Evolutionary conservation across 805 yeast species (phyloP), one percentile per base, ranked within the genome.

Genomic region (Metschnikowia aberdeeniae): DNA sequence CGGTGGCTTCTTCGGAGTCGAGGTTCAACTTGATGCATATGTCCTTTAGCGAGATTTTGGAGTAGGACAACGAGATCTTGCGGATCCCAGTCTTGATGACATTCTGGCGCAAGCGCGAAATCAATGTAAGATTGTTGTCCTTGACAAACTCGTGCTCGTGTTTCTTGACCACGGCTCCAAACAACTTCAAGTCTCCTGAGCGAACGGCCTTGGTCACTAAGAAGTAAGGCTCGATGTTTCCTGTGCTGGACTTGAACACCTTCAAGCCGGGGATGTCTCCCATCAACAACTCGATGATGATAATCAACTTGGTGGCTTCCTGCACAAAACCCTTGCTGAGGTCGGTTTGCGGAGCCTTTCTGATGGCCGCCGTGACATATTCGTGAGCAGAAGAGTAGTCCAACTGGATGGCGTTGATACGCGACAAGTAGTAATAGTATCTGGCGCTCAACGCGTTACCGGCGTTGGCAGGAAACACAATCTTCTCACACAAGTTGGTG

Each of bases 51-150:
- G 97, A 87, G 50, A 93, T 93, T 62, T 81, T 83, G 49, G 93
- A 86, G 71, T 93, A 93, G 6, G 97, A 83, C 58, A 93, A 72
- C 10, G 96, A 87, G 60, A 93, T 88, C 59, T 88, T 86, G 65
- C 98, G 80, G 50, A 93, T 89, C 60, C 99, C 99, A 1, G 99
- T 90, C 70, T 92, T 93, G 68, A 93, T 93, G 50, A 93, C 99
- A 64, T 92, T 93, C 62, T 95, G 96, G 64, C 97, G 86, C 61
- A 93, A 76, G 59, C 98, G 81, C 37, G 89, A 76, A 36, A 93
- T 93, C 56, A 93, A 76, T 33, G 88, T 86, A 63, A 82, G 87
- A 56, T 84, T 87, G 40, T 84, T 88, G 66, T 93, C 99, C 47
- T 71, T 76, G 58, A 81, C 75, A 54, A 90, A 81, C 31, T 66